A percentile compares a stretch with the other conserved stretches of the same genome.
These are phyloP conservation scores for Psidium friedrichsthalianum DNA, from an alignment of 345 rosid species.

Conservation along the genomic window DNA sequence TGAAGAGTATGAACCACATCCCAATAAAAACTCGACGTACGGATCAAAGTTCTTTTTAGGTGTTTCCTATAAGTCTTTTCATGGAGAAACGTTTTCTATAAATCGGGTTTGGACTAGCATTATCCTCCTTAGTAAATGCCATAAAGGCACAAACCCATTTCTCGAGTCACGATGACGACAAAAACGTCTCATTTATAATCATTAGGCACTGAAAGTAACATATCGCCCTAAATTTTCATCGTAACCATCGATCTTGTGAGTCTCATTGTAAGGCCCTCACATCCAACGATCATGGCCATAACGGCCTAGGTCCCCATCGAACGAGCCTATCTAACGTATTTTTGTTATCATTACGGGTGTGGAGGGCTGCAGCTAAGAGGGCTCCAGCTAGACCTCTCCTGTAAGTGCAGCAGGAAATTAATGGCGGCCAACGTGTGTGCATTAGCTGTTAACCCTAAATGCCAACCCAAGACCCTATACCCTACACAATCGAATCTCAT, in stretches of 20 bases:
- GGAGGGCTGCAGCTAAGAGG: neutral
- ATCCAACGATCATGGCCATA: neutral
- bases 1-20: too few relatives aligned
- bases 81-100: neutral
- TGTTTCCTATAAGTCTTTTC: neutral
- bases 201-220: neutral
- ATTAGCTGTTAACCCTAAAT: neutral
- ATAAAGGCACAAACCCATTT: neutral
- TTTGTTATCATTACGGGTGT: neutral
- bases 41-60: neutral
- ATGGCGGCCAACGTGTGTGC: neutral
- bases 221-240: too few relatives aligned
- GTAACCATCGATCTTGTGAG: neutral
- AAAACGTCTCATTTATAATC: neutral
- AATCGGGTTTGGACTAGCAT: neutral
- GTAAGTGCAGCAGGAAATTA: neutral
- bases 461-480: neutral
- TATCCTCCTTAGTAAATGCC: neutral
- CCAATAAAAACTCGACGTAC: neutral
- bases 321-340: neutral
- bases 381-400: neutral
- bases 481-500: neutral
- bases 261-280: neutral
- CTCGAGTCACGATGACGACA: neutral
- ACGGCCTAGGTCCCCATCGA: fast-evolving